Base-by-base conservation (phyloP, 2,329 filamentous ascomycete genomes). In the Neoascochyta sp. region DNA sequence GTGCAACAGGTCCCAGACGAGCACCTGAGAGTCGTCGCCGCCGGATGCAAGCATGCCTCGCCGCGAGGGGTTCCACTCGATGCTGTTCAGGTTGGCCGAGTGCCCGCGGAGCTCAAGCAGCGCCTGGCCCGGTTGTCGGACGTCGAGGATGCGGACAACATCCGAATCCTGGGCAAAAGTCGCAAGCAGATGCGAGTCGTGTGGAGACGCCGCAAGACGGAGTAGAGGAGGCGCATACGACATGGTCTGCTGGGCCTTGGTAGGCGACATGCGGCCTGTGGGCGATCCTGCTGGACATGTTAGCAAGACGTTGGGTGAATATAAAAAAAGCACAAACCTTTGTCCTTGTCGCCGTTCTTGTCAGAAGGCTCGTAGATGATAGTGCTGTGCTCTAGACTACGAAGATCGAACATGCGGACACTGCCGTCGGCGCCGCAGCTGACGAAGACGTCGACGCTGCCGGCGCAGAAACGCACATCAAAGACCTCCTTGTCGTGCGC, bases 401-500 rank as follows among this genome's bases (percentile, higher is more conserved):
- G 80, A 39, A 98, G 71, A 64, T 98, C 92, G 65, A 98, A 98
- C 92, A 98, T 98, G 50, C 92, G 80, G 15, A 98, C 92, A 62
- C 90, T 96, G 21, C 92, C 92, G 60, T 98, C 92, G 33, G 94
- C 90, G 29, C 92, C 92, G 62, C 92, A 98, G 62, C 87, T 95
- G 17, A 96, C 92, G 62, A 98, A 98, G 2, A 96, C 89, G 54
- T 98, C 92, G n/a, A 95, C 87, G 51, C 88, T 95, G 49, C 94
- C 92, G 27, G 92, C 92, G 66, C 92, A 98, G 67, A 98, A 98
- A 12, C 92, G 81, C 26, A 98, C 92, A 60, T 98, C 92, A 55
- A 95, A 98, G 5, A 98, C 92, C 65, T 98, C 92, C 65, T 96
- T 96, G 67, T 98, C 92, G 62, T 98, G 92, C 12, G 92, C 92